Conservation (phyloP, 192 early-diverging fungal genomes). For the Diversispora eburnea region DNA sequence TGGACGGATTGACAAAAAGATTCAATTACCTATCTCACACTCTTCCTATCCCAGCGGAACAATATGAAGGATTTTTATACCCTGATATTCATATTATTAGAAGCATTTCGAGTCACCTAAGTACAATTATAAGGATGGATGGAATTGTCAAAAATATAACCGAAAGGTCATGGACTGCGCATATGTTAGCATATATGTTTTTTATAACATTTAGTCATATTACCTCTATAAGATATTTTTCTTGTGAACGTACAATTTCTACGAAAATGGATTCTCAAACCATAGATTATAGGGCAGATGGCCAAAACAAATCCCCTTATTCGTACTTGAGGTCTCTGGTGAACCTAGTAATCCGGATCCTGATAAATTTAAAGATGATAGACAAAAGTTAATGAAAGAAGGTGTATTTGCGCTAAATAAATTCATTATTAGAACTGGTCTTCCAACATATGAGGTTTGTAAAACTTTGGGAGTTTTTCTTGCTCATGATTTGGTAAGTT, state of each 20-base stretch:
- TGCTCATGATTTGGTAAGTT: conserved; percentile 12
- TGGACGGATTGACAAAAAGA: no score
- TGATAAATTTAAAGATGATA: not conserved
- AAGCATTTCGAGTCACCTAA: not conserved
- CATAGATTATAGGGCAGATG: conserved; percentile 14
- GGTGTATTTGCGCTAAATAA: not conserved
- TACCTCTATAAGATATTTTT: not conserved
- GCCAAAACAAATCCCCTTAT: conserved; percentile 12
- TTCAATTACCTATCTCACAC: no score
- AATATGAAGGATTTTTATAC: not conserved
- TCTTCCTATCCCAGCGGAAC: no score
- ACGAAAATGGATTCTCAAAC: conserved; percentile 11
- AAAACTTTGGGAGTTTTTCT: conserved; percentile 12
- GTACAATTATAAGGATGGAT: not conserved
- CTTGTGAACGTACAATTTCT: not conserved
- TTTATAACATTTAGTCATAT: conserved; percentile 19
- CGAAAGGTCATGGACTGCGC: not conserved
- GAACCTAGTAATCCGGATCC: not conserved
- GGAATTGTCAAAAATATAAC: not conserved
- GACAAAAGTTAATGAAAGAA: conserved; percentile 4
- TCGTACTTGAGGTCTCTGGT: conserved; percentile 1
- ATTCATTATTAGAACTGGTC: not conserved
- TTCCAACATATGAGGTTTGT: not conserved
- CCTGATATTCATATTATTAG: not conserved
- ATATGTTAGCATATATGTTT: not conserved